Evolutionary conservation across 768 basidiomycete species (phyloP).

Genomic region (Leccinum rimulosum): DNA sequence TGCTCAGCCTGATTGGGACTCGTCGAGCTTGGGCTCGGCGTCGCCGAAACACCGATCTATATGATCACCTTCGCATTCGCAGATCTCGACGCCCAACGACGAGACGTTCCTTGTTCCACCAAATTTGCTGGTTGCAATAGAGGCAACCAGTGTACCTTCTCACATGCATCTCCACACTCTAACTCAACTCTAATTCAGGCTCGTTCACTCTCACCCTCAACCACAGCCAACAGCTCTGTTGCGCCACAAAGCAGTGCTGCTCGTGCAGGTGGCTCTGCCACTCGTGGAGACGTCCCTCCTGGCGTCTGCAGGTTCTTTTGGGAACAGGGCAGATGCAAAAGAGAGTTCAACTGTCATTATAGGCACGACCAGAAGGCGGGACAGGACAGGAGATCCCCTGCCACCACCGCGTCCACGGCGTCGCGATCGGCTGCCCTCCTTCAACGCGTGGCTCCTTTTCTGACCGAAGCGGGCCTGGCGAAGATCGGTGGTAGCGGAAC

Average conservation of each 20-base stretch:
- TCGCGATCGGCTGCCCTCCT: slow-evolving; percentile 17
- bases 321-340: slow-evolving; percentile 44
- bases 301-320: slow-evolving; percentile 50
- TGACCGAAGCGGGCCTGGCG: slow-evolving; percentile 45
- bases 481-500: slow-evolving; percentile 42
- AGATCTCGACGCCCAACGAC: no score
- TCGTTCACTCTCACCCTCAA: slow-evolving; percentile 3
- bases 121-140: slow-evolving; percentile 41
- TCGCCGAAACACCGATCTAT: no score
- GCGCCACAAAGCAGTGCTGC: not conserved
- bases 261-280: not conserved
- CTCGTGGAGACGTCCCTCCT: slow-evolving; percentile 12
- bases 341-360: slow-evolving; percentile 45
- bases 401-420: not conserved
- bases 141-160: slow-evolving; percentile 41
- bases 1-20: no score
- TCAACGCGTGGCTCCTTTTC: slow-evolving; percentile 39
- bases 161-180: slow-evolving; percentile 21
- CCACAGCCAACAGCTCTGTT: slow-evolving; percentile 2
- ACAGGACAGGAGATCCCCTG: slow-evolving; percentile 3
- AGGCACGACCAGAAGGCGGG: slow-evolving; percentile 31
- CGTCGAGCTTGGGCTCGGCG: no score
- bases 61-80: no score
- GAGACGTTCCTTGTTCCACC: no score
- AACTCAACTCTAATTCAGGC: not conserved